phyloP scores from a whole-genome alignment of 1,139 yeast species.

The Suhomyces bribrorum region DNA sequence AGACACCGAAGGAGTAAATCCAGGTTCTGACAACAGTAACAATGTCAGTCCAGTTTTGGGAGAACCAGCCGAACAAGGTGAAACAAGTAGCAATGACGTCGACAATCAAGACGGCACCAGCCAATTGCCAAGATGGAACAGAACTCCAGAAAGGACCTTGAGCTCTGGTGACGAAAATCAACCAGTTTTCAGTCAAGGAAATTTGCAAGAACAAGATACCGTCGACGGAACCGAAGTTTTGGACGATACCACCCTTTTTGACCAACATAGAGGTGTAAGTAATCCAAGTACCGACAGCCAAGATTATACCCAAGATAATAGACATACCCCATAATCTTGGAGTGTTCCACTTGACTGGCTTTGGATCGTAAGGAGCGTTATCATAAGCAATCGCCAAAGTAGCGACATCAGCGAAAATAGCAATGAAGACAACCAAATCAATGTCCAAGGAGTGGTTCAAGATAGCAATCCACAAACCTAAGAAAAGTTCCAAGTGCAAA shows the following conservation, averaged over 20 bases:
- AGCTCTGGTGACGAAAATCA: constrained; percentile 93
- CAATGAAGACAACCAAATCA: constrained; percentile 89
- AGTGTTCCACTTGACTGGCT: constrained; percentile 98
- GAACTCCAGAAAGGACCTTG: constrained; percentile 96
- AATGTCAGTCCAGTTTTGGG: constrained; percentile 95
- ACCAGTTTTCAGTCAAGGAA: constrained; percentile 93
- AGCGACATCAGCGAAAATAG: constrained; percentile 94
- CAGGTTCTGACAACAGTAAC: constrained; percentile 92
- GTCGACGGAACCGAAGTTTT: constrained; percentile 90
- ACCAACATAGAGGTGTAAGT: constrained; percentile 89
- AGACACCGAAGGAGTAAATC: constrained; percentile 94
- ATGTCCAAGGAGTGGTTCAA: constrained; percentile 80
- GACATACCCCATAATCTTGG: constrained; percentile 98
- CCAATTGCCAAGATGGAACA: constrained; percentile 89
- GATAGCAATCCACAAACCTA: constrained; percentile 93
- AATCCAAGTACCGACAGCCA: constrained; percentile 91
- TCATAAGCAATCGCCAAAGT: constrained; percentile 94
- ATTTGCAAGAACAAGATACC: constrained; percentile 91
- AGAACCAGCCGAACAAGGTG: constrained; percentile 96
- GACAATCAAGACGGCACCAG: constrained; percentile 88
- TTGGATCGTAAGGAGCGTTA: constrained; percentile 96
- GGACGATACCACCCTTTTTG: constrained; percentile 81
- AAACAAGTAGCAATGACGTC: constrained; percentile 89
- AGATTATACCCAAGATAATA: constrained; percentile 72
- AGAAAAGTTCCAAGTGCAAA: constrained; percentile 86